Base-by-base conservation (phyloP, 2,329 filamentous ascomycete genomes). In the Coniochaeta sp. region DNA sequence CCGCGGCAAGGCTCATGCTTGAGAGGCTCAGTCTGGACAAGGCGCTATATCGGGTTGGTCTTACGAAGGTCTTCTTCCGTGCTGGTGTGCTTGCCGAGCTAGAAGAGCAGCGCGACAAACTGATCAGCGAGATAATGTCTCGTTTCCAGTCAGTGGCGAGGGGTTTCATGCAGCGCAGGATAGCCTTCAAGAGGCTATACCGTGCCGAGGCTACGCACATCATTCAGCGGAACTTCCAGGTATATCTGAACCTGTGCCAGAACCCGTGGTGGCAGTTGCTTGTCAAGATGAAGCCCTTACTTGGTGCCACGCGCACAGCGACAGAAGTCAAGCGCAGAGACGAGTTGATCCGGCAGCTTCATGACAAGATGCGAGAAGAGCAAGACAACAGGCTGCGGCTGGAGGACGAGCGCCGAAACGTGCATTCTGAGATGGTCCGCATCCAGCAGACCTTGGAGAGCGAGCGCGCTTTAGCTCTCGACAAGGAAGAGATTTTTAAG, bases 401-500 rank as follows among this genome's bases (percentile, higher is more conserved):
- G 0, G 94, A 99, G 62, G 94, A 99, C 51, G 94, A 99, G 60
- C 83, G 91, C 28, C 82, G 94, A 38, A 87, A 91, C 55, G 88
- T 89, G 2, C 88, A 97, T 59, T 77, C 85, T 13, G 94, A 99
- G 62, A 86, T 96, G 62, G 82, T 91, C 58, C 85, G 88, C 28
- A 89, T 97, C 46, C 91, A 96, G 65, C 90, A 97, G 61, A 95
- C 89, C 0, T 77, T 99, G 2, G 95, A 99, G 67, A 96, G 91
- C 58, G 95, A 99, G 69, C 84, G 94, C 48, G 89, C 92, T n/a
- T 77, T 99, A 35, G 94, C 94, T 1, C 74, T 99, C 5, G 94
- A 99, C 69, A 99, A 99, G 66, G 95, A 99, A 65, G 94, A 99
- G 63, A 99, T 99, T 54, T 99, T 97, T 76, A 95, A 92, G 65